Conservation (phyloP, 305 asterid species). For the Fraxinus latifolia region DNA sequence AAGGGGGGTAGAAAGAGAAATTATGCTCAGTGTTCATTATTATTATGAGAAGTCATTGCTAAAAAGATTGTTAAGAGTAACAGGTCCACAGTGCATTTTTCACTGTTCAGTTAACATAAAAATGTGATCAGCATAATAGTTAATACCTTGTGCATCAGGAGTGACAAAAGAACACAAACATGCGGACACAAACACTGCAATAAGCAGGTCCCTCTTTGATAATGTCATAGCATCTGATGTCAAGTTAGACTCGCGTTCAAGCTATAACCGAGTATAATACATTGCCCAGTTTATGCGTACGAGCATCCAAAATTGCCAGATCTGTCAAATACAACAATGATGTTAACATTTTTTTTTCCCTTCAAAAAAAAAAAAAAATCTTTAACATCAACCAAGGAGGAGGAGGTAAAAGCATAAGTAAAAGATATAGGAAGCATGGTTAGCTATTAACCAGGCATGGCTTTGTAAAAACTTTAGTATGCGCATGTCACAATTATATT, state of each 20-base stretch:
- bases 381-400: neutral
- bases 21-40: neutral
- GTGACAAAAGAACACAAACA: constrained; percentile 33
- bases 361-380: neutral
- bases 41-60: neutral
- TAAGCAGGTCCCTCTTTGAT: constrained; percentile 38
- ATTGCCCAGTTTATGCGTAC: neutral
- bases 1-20: neutral
- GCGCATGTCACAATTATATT: neutral
- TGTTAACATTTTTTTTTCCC: neutral
- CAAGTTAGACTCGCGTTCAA: constrained; percentile 17
- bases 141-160: constrained; percentile 47
- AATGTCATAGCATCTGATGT: constrained; percentile 28
- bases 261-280: constrained; percentile 21
- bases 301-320: constrained; percentile 22
- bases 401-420: neutral
- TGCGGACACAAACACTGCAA: constrained; percentile 31
- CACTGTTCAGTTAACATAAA: constrained; percentile 5
- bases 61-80: neutral
- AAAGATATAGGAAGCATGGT: neutral
- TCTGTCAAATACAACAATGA: constrained; percentile 16
- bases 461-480: neutral
- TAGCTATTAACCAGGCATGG: constrained; percentile 1
- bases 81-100: neutral
- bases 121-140: neutral